Evolutionary conservation across 306 rosid species (phyloP).

Genomic region (Dalbergia cultrata): DNA sequence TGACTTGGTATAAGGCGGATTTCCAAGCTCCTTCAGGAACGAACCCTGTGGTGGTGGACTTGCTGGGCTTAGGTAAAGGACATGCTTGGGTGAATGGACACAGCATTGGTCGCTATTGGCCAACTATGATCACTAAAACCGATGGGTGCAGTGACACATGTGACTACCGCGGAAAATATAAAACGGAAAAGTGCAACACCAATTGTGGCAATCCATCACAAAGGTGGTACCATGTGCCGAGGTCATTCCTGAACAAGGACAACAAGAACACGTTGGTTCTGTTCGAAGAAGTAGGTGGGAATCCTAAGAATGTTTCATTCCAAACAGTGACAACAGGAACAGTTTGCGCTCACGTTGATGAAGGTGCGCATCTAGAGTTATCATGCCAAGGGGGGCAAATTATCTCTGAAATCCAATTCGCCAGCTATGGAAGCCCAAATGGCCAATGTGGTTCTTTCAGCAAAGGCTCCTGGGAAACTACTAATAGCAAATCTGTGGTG

Average conservation of each 20-base stretch:
- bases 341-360: conserved; percentile 13
- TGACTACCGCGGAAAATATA: conserved; percentile 26
- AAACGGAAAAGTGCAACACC: background rate
- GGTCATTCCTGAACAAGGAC: conserved; percentile 24
- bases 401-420: conserved; percentile 24
- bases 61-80: conserved; percentile 36
- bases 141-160: conserved; percentile 15
- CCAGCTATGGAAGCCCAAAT: conserved; percentile 41
- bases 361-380: no score
- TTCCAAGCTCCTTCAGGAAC: conserved; percentile 24
- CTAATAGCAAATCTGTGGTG: background rate
- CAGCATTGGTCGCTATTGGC: conserved; percentile 37
- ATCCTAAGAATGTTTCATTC: conserved; percentile 19
- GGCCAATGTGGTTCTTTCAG: conserved; percentile 36
- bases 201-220: conserved; percentile 27
- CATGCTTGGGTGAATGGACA: conserved; percentile 43
- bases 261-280: conserved; percentile 14
- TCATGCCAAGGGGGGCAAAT: conserved; percentile 19
- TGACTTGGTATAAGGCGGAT: conserved; percentile 12
- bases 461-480: conserved; percentile 27
- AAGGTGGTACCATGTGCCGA: conserved; percentile 43
- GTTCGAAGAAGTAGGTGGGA: conserved; percentile 42
- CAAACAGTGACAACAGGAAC: conserved; percentile 7
- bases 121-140: background rate
- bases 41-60: conserved; percentile 42